A percentile compares a stretch with the other conserved stretches of the same genome.
Evolutionary conservation across 257 asterid species (phyloP).

Genomic region (Voacanga thouarsii): DNA sequence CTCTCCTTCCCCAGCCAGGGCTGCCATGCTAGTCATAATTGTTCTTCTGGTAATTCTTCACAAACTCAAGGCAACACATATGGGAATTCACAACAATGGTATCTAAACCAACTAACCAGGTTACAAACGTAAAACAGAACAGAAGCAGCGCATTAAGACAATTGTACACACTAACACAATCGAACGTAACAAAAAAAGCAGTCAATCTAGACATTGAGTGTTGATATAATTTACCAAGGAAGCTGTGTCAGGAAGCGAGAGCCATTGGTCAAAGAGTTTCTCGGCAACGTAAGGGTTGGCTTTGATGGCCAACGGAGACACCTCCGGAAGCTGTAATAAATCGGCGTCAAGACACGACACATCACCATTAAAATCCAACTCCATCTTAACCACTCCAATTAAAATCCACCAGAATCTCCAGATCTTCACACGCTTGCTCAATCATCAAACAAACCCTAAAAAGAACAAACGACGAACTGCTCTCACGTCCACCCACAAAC

Average conservation of each 20-base stretch:
- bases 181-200: not conserved
- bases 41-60: not conserved
- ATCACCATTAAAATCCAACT: constrained; percentile 81
- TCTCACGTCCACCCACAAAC: constrained; percentile 1
- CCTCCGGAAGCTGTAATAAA: constrained; percentile 84
- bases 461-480: not conserved
- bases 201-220: not conserved
- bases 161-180: not conserved
- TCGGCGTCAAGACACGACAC: constrained; percentile 78
- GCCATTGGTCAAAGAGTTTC: constrained; percentile 96
- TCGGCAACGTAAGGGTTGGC: constrained; percentile 74
- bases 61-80: not conserved
- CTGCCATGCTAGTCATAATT: not conserved
- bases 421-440: constrained; percentile 31
- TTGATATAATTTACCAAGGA: constrained; percentile 49
- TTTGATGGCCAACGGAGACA: constrained; percentile 75
- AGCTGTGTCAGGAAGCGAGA: constrained; percentile 77
- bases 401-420: constrained; percentile 30
- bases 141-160: not conserved
- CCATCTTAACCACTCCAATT: constrained; percentile 43
- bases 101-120: not conserved
- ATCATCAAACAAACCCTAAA: constrained; percentile 31
- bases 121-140: not conserved
- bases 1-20: not conserved
- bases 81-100: not conserved